Percentiles rank a stretch among this genome's conserved stretches.
Conservation (phyloP, 352 stramenopile genomes). For the Phytophthora ramorum region DNA sequence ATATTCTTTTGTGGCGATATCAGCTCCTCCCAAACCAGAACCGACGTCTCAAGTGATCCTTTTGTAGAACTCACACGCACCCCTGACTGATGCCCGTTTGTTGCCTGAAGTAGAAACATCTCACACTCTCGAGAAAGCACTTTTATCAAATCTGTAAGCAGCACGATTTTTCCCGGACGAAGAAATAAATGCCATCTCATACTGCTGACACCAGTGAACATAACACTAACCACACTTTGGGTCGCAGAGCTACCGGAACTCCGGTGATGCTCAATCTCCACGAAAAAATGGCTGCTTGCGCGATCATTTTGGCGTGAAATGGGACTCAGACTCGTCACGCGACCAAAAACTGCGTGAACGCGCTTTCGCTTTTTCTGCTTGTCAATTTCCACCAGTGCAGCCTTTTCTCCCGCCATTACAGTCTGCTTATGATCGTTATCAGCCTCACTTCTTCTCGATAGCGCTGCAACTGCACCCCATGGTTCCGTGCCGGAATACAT, state of each 20-base stretch:
- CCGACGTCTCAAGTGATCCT: conserved; percentile 18
- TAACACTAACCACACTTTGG: conserved; percentile 53
- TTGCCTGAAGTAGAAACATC: conserved; percentile 68
- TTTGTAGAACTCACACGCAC: background rate
- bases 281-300: conserved; percentile 63
- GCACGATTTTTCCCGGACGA: conserved; percentile 40
- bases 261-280: conserved; percentile 53
- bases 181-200: conserved; percentile 63
- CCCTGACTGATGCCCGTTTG: conserved; percentile 4
- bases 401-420: background rate
- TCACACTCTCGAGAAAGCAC: conserved; percentile 66
- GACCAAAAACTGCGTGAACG: conserved; percentile 53
- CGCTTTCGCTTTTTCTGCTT: conserved; percentile 46
- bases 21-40: conserved; percentile 37
- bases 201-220: conserved; percentile 46
- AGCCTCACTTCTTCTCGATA: background rate
- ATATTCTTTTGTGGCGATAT: background rate
- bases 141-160: conserved; percentile 73
- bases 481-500: conserved; percentile 45
- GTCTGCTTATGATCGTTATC: background rate
- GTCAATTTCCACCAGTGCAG: background rate
- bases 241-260: conserved; percentile 1
- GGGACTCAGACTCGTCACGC: conserved; percentile 60
- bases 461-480: conserved; percentile 28
- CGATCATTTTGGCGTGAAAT: conserved; percentile 52